phyloP scores from a whole-genome alignment of 1,139 yeast genomes.

The Maudiozyma humilis region DNA sequence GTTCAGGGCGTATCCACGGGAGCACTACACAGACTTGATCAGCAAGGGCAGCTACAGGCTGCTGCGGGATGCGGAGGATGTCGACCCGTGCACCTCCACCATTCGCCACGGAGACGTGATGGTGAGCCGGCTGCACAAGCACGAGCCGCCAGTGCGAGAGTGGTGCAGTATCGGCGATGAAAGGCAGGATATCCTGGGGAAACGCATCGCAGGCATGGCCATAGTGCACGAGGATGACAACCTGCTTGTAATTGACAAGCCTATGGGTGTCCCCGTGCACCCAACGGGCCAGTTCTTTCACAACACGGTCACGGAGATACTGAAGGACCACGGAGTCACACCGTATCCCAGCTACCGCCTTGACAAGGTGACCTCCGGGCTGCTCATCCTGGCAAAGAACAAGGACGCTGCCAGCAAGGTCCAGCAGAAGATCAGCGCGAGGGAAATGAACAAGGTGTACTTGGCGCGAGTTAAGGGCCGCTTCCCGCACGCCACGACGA shows the following conservation, averaged over 20 bases:
- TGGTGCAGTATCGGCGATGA: constrained; percentile 20
- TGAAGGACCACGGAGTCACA: constrained; percentile 34
- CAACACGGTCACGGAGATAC: constrained; percentile 54
- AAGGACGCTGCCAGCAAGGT: constrained; percentile 38
- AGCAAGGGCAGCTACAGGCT: constrained; percentile 17
- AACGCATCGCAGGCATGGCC: constrained; percentile 30
- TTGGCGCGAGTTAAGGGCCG: constrained; percentile 55
- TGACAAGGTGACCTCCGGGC: constrained; percentile 70
- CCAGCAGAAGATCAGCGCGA: constrained; percentile 39
- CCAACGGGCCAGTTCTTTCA: constrained; percentile 61
- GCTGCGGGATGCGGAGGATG: not conserved
- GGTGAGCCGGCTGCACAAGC: constrained; percentile 44
- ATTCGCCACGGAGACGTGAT: constrained; percentile 44
- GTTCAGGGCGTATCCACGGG: constrained; percentile 39
- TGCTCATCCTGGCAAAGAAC: constrained; percentile 51
- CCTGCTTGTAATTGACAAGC: constrained; percentile 58
- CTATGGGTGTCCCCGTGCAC: constrained; percentile 72
- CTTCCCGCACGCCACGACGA: constrained; percentile 36
- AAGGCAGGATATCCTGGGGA: constrained; percentile 13
- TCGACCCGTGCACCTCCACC: constrained; percentile 10
- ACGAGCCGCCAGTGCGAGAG: constrained; percentile 49
- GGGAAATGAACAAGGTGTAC: constrained; percentile 38
- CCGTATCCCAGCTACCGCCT: constrained; percentile 60
- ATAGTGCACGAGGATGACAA: constrained; percentile 43
- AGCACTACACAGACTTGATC: constrained; percentile 17